A percentile compares a stretch with the other conserved stretches of the same genome.
These are phyloP conservation scores for Boletus vermiculosoides DNA, from an alignment of 768 basidiomycete species.

Conservation along the genomic window DNA sequence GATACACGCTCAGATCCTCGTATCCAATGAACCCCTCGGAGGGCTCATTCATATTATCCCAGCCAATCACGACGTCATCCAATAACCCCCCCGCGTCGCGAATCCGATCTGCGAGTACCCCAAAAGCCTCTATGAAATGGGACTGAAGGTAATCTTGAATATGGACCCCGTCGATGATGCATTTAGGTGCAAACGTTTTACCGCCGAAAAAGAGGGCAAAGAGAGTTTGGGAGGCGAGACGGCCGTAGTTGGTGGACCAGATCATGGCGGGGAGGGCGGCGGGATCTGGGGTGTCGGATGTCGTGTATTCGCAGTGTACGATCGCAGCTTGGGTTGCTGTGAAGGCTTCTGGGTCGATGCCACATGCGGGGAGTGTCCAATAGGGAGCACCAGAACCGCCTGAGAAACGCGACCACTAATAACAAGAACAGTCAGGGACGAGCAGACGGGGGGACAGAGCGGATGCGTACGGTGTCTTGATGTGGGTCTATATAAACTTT, in stretches of 20 bases:
- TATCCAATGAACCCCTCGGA: conserved; percentile 74
- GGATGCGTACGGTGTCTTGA: conserved; percentile 79
- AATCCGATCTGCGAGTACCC: conserved; percentile 72
- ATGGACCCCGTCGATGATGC: conserved; percentile 85
- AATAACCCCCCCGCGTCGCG: conserved; percentile 70
- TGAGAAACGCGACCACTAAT: conserved; percentile 91
- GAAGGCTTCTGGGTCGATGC: conserved; percentile 82
- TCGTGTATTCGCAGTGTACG: conserved; percentile 86
- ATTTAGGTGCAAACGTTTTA: conserved; percentile 84
- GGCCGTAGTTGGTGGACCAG: conserved; percentile 95
- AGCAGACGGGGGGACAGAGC: background rate
- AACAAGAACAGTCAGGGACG: background rate
- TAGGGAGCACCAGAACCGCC: conserved; percentile 94
- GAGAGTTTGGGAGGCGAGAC: conserved; percentile 81
- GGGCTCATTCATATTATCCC: conserved; percentile 97
- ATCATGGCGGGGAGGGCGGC: conserved; percentile 86
- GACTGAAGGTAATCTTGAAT: conserved; percentile 86
- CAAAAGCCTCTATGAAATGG: conserved; percentile 76
- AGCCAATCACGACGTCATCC: conserved; percentile 90
- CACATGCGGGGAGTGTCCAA: conserved; percentile 91
- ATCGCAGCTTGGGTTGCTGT: conserved; percentile 84
- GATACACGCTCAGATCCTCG: conserved; percentile 63
- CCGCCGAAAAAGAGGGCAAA: conserved; percentile 97
- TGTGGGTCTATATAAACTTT: conserved; percentile 93
- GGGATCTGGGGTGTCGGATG: conserved; percentile 61